Base-by-base conservation (phyloP, 129 eudicot genomes). In the Scalesia atractyloides region DNA sequence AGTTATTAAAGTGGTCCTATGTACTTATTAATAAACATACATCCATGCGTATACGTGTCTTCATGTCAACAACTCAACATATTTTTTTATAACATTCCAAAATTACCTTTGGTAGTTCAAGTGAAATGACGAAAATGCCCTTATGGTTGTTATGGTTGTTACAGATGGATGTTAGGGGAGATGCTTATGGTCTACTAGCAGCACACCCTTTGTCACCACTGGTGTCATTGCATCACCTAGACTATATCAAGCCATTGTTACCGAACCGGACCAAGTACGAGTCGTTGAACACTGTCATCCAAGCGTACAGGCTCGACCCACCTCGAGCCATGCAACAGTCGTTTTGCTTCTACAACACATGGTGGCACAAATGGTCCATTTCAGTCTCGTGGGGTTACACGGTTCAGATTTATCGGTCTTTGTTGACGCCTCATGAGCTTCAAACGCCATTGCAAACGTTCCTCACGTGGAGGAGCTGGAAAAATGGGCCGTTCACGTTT, bases 381-480 rank as follows among this genome's bases (percentile, higher is more conserved):
- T 95, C 99, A 15, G 71, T 95, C 39, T 84, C 99, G 3, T 95
- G 99, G 99, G 99, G 99, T 20, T 95, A 95, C 70, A 79, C 94
- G 0, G 83, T 85, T 53, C 99, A 90, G 66, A 75, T 95, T 51
- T 95, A 90, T 73, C 87, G 88, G 15, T 76, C 75, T 1, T 20
- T 83, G 1, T 2, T 95, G 66, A 43, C 87, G 2, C 72, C 96
- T 13, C 79, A 75, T 5, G 96, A 86, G 52, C 79, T 95, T n/a
- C 83, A 83, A 44, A 85, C 17, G 69, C 99, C 99, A 0, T 37
- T 88, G 69, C 91, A 72, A 70, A 95, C 99, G 1, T 95, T 95
- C 75, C 76, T 66, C 41, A 90, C 97, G 19, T 95, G 97, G 97
- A 80, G 96, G 64, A 83, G 86, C 52, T 84, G 83, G 79, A 80